phyloP scores from a whole-genome alignment of 495 filamentous ascomycete genomes.

The Pyrenula aspistea region DNA sequence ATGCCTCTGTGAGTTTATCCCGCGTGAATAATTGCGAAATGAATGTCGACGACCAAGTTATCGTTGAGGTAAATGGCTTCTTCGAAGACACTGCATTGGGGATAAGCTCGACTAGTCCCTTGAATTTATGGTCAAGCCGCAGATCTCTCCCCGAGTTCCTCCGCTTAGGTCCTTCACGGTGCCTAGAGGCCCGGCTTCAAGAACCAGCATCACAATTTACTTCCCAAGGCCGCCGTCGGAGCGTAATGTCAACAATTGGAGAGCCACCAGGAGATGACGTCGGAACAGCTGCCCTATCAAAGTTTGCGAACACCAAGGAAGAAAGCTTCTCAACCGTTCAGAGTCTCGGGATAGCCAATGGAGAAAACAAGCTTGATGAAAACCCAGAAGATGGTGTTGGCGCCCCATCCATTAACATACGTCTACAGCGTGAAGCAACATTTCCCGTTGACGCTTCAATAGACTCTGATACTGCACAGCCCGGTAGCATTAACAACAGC shows the following conservation, averaged over 20 bases:
- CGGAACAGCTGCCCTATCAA: conserved; percentile 2
- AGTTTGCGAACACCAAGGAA: conserved; percentile 15
- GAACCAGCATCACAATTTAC: conserved; percentile 25
- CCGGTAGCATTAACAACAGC: neutral
- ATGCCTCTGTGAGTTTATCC: conserved; percentile 27
- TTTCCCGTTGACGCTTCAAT: neutral
- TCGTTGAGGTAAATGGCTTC: conserved; percentile 49
- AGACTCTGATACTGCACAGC: neutral
- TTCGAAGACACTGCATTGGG: conserved; percentile 39
- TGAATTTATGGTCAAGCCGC: conserved; percentile 42
- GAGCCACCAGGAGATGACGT: neutral
- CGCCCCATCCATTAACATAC: neutral
- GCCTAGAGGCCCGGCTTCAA: conserved; percentile 26
- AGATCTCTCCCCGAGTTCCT: conserved; percentile 35
- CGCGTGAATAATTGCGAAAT: conserved; percentile 27
- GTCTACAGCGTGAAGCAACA: neutral
- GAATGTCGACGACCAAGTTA: conserved; percentile 36
- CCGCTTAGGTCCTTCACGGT: conserved; percentile 15
- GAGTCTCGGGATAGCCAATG: neutral
- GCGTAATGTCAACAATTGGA: conserved; percentile 1
- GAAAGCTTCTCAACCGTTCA: conserved; percentile 7
- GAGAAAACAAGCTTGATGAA: neutral
- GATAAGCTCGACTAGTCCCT: conserved; percentile 25
- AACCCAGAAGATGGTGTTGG: neutral
- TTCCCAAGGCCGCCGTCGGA: conserved; percentile 3